Conservation (phyloP, 768 basidiomycete genomes). For the Amanita fuliginea region DNA sequence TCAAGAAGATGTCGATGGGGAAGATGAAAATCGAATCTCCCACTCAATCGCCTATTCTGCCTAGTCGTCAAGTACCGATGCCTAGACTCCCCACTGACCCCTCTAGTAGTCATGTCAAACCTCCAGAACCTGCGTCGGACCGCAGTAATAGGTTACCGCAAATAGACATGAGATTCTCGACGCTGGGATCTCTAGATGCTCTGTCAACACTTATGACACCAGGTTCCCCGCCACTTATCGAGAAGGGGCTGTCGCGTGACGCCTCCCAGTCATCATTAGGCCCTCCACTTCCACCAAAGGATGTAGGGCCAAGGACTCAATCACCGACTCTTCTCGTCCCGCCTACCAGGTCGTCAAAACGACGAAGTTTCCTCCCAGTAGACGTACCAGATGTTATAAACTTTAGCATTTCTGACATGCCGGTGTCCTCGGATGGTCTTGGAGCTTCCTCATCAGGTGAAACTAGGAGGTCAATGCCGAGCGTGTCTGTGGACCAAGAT, state of each 20-base stretch:
- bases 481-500: slow-evolving; percentile 34
- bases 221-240: slow-evolving; percentile 14
- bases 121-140: slow-evolving; percentile 17
- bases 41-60: slow-evolving; percentile 26
- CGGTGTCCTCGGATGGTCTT: slow-evolving; percentile 38
- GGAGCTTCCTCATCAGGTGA: slow-evolving; percentile 43
- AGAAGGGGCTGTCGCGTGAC: slow-evolving; percentile 17
- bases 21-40: slow-evolving; percentile 68
- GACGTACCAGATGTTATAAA: slow-evolving; percentile 46
- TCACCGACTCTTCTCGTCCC: slow-evolving; percentile 30
- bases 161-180: slow-evolving; percentile 64
- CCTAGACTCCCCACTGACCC: slow-evolving; percentile 19
- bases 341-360: slow-evolving; percentile 45
- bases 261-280: slow-evolving; percentile 16
- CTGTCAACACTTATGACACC: slow-evolving; percentile 25
- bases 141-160: slow-evolving; percentile 39
- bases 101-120: slow-evolving; percentile 14
- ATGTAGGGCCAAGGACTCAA: neutral
- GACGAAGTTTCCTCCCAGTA: slow-evolving; percentile 84
- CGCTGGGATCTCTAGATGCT: slow-evolving; percentile 50
- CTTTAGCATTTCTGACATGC: slow-evolving; percentile 35
- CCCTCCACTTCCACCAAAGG: slow-evolving; percentile 7
- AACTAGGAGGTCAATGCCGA: slow-evolving; percentile 31
- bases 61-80: slow-evolving; percentile 17
- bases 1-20: slow-evolving; percentile 98